phyloP scores from a whole-genome alignment of 129 eudicot genomes.

The Lactuca saligna region DNA sequence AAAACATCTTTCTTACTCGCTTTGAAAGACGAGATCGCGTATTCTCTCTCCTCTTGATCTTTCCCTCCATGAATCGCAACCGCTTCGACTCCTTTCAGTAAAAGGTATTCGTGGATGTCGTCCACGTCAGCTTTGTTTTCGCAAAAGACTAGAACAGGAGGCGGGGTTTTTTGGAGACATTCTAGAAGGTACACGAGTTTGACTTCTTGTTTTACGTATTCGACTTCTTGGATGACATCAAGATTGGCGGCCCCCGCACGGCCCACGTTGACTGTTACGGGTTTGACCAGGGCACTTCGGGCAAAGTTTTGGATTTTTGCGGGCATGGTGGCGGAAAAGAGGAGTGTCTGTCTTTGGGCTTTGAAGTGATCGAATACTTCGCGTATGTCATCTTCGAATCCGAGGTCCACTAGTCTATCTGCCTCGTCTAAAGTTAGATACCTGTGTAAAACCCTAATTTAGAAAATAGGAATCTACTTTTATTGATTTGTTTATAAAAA shows the following conservation, averaged over 20 bases:
- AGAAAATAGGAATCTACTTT: neutral
- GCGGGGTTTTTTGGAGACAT: slow-evolving; percentile 78
- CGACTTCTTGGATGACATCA: slow-evolving; percentile 88
- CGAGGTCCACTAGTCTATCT: slow-evolving; percentile 80
- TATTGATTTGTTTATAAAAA: neutral
- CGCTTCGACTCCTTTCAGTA: slow-evolving; percentile 78
- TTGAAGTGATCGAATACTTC: slow-evolving; percentile 86
- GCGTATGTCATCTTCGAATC: slow-evolving; percentile 83
- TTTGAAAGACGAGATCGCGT: slow-evolving; percentile 75
- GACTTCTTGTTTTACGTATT: slow-evolving; percentile 83
- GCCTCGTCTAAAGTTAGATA: slow-evolving; percentile 83
- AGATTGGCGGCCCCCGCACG: slow-evolving; percentile 92
- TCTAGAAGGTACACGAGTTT: slow-evolving; percentile 82
- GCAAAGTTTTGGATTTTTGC: slow-evolving; percentile 82
- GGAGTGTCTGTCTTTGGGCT: slow-evolving; percentile 74
- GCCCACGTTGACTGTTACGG: slow-evolving; percentile 79
- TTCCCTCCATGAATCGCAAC: slow-evolving; percentile 85
- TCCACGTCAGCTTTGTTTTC: slow-evolving; percentile 83
- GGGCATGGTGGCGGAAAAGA: slow-evolving; percentile 89
- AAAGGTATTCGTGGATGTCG: slow-evolving; percentile 75
- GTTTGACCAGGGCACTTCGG: slow-evolving; percentile 68
- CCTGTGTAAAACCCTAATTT: slow-evolving; percentile 33
- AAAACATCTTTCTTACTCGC: slow-evolving; percentile 35
- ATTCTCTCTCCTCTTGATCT: slow-evolving; percentile 83
- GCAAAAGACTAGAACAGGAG: slow-evolving; percentile 74